Conservation (phyloP, 2,329 filamentous ascomycete genomes). For the Grosmannia serpens region DNA sequence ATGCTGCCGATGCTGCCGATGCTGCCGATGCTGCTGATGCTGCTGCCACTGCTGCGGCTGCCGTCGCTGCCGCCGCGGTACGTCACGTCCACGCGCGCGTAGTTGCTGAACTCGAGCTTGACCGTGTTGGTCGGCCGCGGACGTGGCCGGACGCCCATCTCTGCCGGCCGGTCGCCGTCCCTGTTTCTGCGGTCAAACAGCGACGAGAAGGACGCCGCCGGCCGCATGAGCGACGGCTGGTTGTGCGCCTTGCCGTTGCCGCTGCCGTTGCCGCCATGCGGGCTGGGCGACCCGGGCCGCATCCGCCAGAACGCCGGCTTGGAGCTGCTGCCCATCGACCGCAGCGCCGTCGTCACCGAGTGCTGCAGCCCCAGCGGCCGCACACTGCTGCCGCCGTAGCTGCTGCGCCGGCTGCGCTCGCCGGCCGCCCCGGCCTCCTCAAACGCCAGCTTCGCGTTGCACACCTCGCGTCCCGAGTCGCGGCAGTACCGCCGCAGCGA, state of each 20-base stretch:
- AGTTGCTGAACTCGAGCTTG: constrained; percentile 93
- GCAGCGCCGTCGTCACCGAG: constrained; percentile 36
- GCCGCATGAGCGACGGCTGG: background rate
- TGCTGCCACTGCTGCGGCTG: background rate
- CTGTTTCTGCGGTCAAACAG: constrained; percentile 6
- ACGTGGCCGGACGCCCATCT: constrained; percentile 18
- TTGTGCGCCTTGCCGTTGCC: constrained; percentile 1
- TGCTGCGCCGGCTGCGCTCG: constrained; percentile 5
- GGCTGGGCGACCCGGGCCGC: constrained; percentile 9
- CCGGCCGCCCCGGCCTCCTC: constrained; percentile 24
- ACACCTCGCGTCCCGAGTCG: constrained; percentile 86
- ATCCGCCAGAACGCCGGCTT: constrained; percentile 24
- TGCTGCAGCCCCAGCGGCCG: constrained; percentile 29
- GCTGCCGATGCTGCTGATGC: no score
- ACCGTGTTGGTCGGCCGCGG: constrained; percentile 58
- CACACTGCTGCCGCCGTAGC: background rate
- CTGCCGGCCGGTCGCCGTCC: background rate
- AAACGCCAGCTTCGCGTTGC: constrained; percentile 66
- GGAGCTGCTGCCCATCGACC: constrained; percentile 23
- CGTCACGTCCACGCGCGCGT: constrained; percentile 72
- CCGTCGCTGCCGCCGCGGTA: constrained; percentile 14
- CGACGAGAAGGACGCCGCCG: background rate
- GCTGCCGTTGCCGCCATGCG: constrained; percentile 16
- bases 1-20: background rate
- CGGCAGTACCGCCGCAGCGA: constrained; percentile 85